phyloP scores from a whole-genome alignment of 345 rosid genomes.

The Eucalyptus polyanthemos region DNA sequence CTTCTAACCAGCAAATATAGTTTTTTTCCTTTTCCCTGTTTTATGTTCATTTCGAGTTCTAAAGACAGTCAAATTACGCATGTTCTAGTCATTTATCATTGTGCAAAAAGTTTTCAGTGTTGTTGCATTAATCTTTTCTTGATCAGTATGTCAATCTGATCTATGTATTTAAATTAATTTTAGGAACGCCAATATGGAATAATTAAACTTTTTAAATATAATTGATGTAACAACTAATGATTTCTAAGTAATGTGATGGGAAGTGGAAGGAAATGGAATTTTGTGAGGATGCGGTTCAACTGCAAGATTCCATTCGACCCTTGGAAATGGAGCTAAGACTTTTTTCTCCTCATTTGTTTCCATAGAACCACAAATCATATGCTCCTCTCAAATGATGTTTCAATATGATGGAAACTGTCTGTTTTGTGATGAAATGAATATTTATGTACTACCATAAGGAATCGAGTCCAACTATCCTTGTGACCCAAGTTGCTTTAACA shows the following conservation, averaged over 20 bases:
- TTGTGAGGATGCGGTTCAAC: neutral
- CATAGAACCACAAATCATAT: neutral
- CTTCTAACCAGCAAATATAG: neutral
- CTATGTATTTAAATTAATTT: neutral
- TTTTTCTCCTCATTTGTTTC: neutral
- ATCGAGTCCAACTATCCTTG: constrained; percentile 25
- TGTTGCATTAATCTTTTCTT: neutral
- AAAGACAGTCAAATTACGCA: neutral
- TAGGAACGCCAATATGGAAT: neutral
- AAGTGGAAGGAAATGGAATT: neutral
- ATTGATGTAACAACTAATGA: neutral
- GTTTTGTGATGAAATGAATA: neutral
- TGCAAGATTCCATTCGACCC: neutral
- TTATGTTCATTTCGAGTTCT: neutral
- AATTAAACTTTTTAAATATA: neutral
- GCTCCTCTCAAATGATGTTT: neutral
- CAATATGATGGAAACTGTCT: neutral
- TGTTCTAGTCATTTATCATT: neutral
- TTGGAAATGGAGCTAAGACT: neutral
- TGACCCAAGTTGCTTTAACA: constrained; percentile 15
- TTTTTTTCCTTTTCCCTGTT: neutral
- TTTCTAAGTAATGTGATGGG: neutral
- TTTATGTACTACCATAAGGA: constrained; percentile 10
- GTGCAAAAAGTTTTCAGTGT: neutral
- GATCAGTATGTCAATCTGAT: neutral